These are phyloP conservation scores for Aspergillus brunneoviolaceus DNA, from an alignment of 2,329 filamentous ascomycete species.

Conservation along the genomic window DNA sequence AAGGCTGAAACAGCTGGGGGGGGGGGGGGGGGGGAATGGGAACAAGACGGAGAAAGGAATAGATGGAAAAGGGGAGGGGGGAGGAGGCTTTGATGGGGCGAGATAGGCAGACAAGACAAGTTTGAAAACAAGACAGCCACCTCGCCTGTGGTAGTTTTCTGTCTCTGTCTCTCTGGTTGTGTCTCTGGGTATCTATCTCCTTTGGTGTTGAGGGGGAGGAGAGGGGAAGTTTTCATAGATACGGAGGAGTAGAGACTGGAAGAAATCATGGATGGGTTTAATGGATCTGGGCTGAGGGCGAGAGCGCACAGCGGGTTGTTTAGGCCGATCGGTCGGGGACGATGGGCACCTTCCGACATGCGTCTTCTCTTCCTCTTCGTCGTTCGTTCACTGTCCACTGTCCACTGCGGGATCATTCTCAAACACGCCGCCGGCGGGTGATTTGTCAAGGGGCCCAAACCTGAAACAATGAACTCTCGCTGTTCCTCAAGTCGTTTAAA, in stretches of 20 bases:
- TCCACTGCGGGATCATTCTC: slow-evolving; percentile 8
- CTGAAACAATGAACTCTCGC: slow-evolving; percentile 24
- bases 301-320: neutral
- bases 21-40: neutral
- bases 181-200: too few relatives aligned
- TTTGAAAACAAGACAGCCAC: neutral
- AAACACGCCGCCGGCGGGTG: slow-evolving; percentile 15
- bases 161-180: too few relatives aligned
- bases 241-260: too few relatives aligned
- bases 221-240: too few relatives aligned
- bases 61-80: slow-evolving; percentile 1
- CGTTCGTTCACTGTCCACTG: too few relatives aligned
- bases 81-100: neutral
- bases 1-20: slow-evolving; percentile 6
- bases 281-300: slow-evolving; percentile 3
- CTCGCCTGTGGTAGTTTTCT: neutral
- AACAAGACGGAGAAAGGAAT: neutral
- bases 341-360: slow-evolving; percentile 9
- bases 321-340: slow-evolving; percentile 16
- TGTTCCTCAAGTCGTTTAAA: slow-evolving; percentile 3
- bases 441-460: slow-evolving; percentile 20
- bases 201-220: too few relatives aligned
- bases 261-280: neutral
- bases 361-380: too few relatives aligned
- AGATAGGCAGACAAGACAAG: neutral